Percentiles rank a stretch among this genome's conserved stretches.
phyloP scores from a whole-genome alignment of 2,329 filamentous ascomycete species.

The Talaromyces sp. region DNA sequence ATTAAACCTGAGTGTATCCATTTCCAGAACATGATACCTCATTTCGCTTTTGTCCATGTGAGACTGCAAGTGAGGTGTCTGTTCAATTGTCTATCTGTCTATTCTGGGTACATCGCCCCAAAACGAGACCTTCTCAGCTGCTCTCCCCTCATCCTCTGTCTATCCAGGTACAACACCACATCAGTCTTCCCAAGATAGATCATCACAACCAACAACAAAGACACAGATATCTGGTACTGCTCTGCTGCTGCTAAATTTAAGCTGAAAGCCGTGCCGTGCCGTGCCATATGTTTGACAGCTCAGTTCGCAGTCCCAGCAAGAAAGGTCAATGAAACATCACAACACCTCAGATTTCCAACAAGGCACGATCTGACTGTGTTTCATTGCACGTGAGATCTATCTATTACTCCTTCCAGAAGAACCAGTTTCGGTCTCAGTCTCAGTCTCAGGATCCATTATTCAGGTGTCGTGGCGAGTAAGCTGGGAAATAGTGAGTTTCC shows the following conservation, averaged over 20 bases:
- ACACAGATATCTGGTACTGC: background rate
- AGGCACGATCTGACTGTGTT: background rate
- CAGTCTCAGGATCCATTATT: background rate
- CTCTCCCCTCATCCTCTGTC: background rate
- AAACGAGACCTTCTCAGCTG: background rate
- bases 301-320: conserved; percentile 13
- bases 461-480: background rate
- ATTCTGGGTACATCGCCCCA: background rate
- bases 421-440: background rate
- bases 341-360: conserved; percentile 8
- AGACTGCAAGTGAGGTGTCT: conserved; percentile 4
- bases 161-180: background rate
- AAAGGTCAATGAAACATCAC: conserved; percentile 14
- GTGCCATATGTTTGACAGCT: conserved; percentile 2
- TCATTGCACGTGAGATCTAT: background rate
- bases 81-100: background rate
- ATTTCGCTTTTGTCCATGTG: background rate
- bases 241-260: conserved; percentile 11
- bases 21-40: background rate
- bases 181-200: background rate
- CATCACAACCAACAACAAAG: conserved; percentile 4
- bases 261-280: conserved; percentile 16
- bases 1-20: background rate
- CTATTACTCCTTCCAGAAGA: background rate
- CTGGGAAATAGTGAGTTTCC: conserved; percentile 7